phyloP scores from a whole-genome alignment of 1,284 basidiomycete species.

The Ceraceosorus guamensis region DNA sequence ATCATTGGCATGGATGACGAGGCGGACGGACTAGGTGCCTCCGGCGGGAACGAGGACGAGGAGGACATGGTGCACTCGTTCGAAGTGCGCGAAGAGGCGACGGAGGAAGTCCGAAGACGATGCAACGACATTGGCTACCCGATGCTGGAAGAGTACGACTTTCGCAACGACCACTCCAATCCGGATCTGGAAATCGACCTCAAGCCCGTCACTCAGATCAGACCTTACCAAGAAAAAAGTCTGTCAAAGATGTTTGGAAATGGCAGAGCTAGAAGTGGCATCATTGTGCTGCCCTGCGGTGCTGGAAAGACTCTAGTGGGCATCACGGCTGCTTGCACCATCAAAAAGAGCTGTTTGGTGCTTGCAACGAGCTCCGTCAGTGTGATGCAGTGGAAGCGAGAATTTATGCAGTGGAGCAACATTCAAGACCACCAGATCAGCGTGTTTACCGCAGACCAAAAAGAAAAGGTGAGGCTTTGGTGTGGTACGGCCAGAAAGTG shows the following conservation, averaged over 20 bases:
- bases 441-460: constrained; percentile 46
- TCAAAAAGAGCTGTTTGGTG: constrained; percentile 98
- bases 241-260: constrained; percentile 49
- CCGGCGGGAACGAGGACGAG: constrained; percentile 6
- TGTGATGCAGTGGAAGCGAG: constrained; percentile 48
- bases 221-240: constrained; percentile 48
- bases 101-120: constrained; percentile 46
- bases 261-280: constrained; percentile 62
- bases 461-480: constrained; percentile 29
- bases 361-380: constrained; percentile 59
- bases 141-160: constrained; percentile 49
- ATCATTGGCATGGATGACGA: constrained; percentile 48
- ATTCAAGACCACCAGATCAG: constrained; percentile 47
- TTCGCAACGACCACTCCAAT: constrained; percentile 46
- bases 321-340: constrained; percentile 96
- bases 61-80: constrained; percentile 48
- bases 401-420: constrained; percentile 48
- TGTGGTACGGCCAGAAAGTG: not conserved
- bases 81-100: constrained; percentile 43
- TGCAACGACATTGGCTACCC: constrained; percentile 47
- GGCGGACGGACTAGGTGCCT: constrained; percentile 14
- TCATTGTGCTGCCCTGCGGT: constrained; percentile 96
- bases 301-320: constrained; percentile 98
- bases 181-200: constrained; percentile 47
- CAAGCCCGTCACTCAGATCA: constrained; percentile 46